Conservation (phyloP, 2,329 filamentous ascomycete species). For the Xenoacremonium recifei region DNA sequence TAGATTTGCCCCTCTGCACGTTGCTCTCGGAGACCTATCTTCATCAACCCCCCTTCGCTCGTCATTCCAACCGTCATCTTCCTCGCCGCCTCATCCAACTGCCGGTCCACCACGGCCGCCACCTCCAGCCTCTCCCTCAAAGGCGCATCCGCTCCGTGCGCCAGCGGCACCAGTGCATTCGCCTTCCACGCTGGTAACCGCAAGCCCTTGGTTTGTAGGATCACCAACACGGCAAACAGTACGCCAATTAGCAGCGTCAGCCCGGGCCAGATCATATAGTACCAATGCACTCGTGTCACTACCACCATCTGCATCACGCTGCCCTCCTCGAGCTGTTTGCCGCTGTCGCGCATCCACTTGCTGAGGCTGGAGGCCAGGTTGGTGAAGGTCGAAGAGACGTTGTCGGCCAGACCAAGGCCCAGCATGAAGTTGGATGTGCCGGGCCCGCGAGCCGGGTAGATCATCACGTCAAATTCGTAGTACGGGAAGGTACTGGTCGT, state of each 20-base stretch:
- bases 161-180: conserved; percentile 2
- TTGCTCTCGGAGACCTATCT: too few relatives aligned
- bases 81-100: too few relatives aligned
- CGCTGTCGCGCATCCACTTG: conserved; percentile 13
- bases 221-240: not conserved
- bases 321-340: not conserved
- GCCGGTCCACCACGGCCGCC: too few relatives aligned
- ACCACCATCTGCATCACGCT: not conserved
- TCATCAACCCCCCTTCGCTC: too few relatives aligned
- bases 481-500: not conserved
- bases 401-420: not conserved
- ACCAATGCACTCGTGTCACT: conserved; percentile 4
- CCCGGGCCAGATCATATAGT: conserved; percentile 1
- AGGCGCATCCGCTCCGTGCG: conserved; percentile 1
- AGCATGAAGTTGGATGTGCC: too few relatives aligned
- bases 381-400: not conserved
- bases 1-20: too few relatives aligned
- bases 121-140: too few relatives aligned
- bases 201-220: conserved; percentile 2
- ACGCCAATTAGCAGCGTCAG: not conserved
- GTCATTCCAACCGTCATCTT: too few relatives aligned
- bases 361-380: conserved; percentile 9
- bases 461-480: not conserved
- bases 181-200: conserved; percentile 2
- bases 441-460: rapidly evolving